Base-by-base conservation (phyloP, 1,139 yeast genomes). In the Sugiyamaella paludigena region DNA sequence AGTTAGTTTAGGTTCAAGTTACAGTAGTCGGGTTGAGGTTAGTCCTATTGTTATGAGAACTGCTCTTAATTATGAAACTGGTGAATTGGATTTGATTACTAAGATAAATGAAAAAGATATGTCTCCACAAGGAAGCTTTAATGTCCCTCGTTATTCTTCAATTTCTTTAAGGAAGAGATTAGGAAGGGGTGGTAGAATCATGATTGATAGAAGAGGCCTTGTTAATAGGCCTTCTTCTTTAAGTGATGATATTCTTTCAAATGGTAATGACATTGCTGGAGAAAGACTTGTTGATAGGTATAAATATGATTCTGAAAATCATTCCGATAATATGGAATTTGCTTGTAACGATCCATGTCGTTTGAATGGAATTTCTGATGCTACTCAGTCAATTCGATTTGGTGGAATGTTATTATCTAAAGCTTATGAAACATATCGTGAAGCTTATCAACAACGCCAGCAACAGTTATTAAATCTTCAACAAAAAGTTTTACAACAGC, bases 331-430 rank as follows among this genome's bases (percentile, higher is more conserved):
- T 27, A 63, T 68, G 55, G 74, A 74, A 45, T 84, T 84, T 45
- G 78, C 84, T 55, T 77, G 84, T 53, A 70, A 74, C 49, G 83
- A 78, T 53, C 86, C 86, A 1, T 77, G 91, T 0, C 76, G 80
- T 50, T 74, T 89, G 59, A 91, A 89, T 62, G 85, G 87, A 55
- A 87, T 89, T 44, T 81, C 91, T 16, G 86, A 84, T 50, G 94
- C 84, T 49, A 89, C 97, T 0, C 97, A 89, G 68, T 83, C 87
- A 0, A 87, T 91, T 33, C 75, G 97, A 54, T 89, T 91, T 67
- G 96, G 97, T 6, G 82, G 95, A 4, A 88, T 89, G 96, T 70
- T 91, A 38, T 74, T 89, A 42, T 82, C 94, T 4, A 91, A 91
- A 66, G 84, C 96, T 0, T 87, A 86, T 63, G 97, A 80, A 63